Conservation (phyloP, 2,329 filamentous ascomycete genomes). For the Corinectria fuckeliana region DNA sequence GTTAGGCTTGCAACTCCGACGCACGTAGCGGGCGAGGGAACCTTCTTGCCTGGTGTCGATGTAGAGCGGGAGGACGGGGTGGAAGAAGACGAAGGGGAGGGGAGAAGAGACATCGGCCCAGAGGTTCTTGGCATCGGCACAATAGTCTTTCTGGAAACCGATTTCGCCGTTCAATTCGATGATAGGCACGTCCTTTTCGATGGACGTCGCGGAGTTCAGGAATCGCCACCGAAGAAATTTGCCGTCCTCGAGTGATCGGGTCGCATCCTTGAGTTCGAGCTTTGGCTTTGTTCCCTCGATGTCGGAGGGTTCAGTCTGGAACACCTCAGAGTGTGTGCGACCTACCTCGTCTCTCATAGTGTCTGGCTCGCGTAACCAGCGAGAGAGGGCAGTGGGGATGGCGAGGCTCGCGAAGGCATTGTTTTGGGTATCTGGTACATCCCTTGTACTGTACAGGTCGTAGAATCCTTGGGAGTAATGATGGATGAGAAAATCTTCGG, state of each 20-base stretch:
- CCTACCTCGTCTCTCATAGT: slow-evolving; percentile 72
- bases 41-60: slow-evolving; percentile 92
- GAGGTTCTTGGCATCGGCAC: slow-evolving; percentile 67
- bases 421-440: slow-evolving; percentile 65
- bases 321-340: slow-evolving; percentile 70
- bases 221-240: slow-evolving; percentile 71
- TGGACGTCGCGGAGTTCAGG: slow-evolving; percentile 58
- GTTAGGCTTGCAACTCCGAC: slow-evolving; percentile 90
- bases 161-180: slow-evolving; percentile 80
- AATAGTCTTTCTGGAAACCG: slow-evolving; percentile 76
- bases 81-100: slow-evolving; percentile 83
- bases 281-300: slow-evolving; percentile 51
- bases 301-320: slow-evolving; percentile 59
- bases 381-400: slow-evolving; percentile 75
- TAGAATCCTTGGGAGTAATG: slow-evolving; percentile 79
- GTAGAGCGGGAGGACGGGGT: slow-evolving; percentile 85
- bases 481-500: slow-evolving; percentile 68
- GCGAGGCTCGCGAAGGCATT: slow-evolving; percentile 81
- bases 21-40: slow-evolving; percentile 84
- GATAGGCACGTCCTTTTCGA: slow-evolving; percentile 63
- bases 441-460: slow-evolving; percentile 71
- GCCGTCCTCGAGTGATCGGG: slow-evolving; percentile 42
- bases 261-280: slow-evolving; percentile 58
- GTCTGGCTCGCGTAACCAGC: slow-evolving; percentile 79
- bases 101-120: slow-evolving; percentile 71